Percentiles rank a stretch among this genome's conserved stretches.
Conservation (phyloP, 345 rosid genomes). For the Physaria fendleri region DNA sequence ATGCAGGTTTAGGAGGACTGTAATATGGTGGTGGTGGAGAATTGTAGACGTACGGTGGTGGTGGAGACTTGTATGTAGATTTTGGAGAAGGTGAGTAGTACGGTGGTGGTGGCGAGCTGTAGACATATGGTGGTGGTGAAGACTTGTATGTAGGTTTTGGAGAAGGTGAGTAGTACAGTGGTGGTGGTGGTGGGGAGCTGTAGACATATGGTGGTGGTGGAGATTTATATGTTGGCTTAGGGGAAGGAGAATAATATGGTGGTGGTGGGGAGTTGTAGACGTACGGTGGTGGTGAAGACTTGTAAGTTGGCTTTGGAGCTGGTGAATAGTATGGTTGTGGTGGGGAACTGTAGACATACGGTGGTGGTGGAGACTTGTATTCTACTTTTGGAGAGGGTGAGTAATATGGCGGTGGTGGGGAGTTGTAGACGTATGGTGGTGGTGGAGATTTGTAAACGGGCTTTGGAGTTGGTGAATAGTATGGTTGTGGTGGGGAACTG, state of each 20-base stretch:
- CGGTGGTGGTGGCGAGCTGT: background rate
- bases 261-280: background rate
- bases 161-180: background rate
- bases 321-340: background rate
- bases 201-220: background rate
- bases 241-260: background rate
- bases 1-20: background rate
- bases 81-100: no score
- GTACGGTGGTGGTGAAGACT: background rate
- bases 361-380: background rate
- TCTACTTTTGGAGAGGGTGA: background rate
- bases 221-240: background rate
- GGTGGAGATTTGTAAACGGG: background rate
- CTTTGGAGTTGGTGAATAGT: background rate
- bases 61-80: background rate
- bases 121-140: background rate
- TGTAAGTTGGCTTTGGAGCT: background rate
- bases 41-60: background rate
- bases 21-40: no score
- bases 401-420: background rate
- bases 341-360: background rate
- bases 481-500: background rate
- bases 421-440: background rate
- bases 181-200: background rate
- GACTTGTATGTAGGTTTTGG: background rate